A percentile compares a stretch with the other conserved stretches of the same genome.
phyloP scores from a whole-genome alignment of 352 stramenopile genomes.

The Pilasporangium apinafurcum region DNA sequence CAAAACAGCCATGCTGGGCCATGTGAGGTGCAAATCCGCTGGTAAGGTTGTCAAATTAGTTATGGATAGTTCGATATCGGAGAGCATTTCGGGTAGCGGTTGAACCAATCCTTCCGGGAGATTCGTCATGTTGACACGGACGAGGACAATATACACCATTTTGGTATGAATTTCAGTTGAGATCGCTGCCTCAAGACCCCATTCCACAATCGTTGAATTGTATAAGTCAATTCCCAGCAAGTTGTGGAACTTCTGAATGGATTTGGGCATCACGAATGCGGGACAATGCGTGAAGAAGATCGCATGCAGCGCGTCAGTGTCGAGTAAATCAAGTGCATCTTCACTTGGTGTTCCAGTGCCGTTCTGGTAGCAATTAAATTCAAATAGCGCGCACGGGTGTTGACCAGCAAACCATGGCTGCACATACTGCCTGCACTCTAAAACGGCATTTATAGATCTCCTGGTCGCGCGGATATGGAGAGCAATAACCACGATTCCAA shows the following conservation, averaged over 20 bases:
- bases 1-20: conserved; percentile 10
- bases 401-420: conserved; percentile 31
- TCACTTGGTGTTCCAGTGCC: neutral
- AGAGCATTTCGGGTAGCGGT: conserved; percentile 8
- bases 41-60: conserved; percentile 15
- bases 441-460: neutral
- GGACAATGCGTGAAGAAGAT: conserved; percentile 23
- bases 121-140: conserved; percentile 21
- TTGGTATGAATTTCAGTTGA: conserved; percentile 5
- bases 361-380: conserved; percentile 17
- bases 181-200: conserved; percentile 12
- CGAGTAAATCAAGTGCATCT: conserved; percentile 6
- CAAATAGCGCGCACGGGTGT: conserved; percentile 11
- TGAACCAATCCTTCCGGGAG: conserved; percentile 11
- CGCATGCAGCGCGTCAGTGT: conserved; percentile 6
- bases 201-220: conserved; percentile 20
- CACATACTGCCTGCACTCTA: conserved; percentile 20
- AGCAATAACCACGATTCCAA: conserved; percentile 10
- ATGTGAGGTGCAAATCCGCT: conserved; percentile 6
- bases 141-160: conserved; percentile 15
- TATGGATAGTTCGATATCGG: conserved; percentile 16
- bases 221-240: conserved; percentile 25
- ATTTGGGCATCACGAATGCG: conserved; percentile 4
- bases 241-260: conserved; percentile 16
- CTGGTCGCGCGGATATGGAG: conserved; percentile 8